Base-by-base conservation (phyloP, 192 early-diverging fungal species). In the Rhizophlyctis rosea region DNA sequence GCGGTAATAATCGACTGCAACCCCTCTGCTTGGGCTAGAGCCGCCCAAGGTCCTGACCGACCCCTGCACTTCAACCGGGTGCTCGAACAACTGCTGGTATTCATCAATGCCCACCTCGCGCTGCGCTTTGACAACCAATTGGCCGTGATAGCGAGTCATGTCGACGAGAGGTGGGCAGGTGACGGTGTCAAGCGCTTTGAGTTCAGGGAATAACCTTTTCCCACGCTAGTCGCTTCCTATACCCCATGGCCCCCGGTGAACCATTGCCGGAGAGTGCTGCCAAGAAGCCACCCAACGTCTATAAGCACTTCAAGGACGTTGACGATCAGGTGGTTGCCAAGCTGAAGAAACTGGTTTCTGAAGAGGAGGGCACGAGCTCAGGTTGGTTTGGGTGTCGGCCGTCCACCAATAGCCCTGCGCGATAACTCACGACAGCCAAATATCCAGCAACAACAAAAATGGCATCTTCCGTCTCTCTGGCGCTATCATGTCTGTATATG, bases 81-180 rank as follows among this genome's bases (percentile, higher is more conserved):
- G 1, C 69, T 96, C 16, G 82, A 88, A 51, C 91, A 95, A 55
- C 77, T 89, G 33, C 58, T 94, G 27, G 78, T 92, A 5, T 94
- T 96, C 56, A 82, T 98, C 52, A 96, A 98, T 71, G 96, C 94
- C 4, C 92, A 94, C 71, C 71, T 98, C 59, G 90, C 92, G 14
- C 80, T 93, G 23, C 88, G 90, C 34, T 87, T 91, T 48, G 90
- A 95, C 58, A 96, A 94, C 66, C 76, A 81, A 54, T 75, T 98
- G n/a, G 91, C 87, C 0, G 86, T 94, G 0, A 84, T 98, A 16
- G 93, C 90, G 0, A 54, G 70, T 31, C 67, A 68, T 57, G 29
- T 35, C 28, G 30, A 72, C 34, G 29, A 54, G 34, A 78, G 74
- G 60, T 76, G 25, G 35, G 32, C 4, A 28, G 11, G 5, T 14